Conservation (phyloP, 345 rosid genomes). For the Eucalyptus globulus region DNA sequence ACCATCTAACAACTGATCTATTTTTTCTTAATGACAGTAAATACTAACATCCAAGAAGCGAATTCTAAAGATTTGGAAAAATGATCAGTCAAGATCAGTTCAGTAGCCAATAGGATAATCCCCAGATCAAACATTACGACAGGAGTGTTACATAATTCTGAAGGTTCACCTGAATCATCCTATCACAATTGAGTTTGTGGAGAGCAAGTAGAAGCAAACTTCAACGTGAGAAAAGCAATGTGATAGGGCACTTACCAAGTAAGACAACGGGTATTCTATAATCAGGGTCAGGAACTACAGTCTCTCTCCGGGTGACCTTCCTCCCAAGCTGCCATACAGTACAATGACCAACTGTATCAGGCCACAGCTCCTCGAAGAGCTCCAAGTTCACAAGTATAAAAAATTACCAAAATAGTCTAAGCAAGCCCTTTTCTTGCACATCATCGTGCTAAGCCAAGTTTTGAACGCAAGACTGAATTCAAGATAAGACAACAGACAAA, state of each 20-base stretch:
- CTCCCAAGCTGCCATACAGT: constrained; percentile 35
- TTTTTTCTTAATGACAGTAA: background rate
- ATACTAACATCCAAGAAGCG: background rate
- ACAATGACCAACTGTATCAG: background rate
- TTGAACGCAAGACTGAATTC: background rate
- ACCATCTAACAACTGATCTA: background rate
- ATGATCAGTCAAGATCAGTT: background rate
- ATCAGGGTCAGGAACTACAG: constrained; percentile 58
- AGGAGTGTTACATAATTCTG: background rate
- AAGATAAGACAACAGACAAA: background rate
- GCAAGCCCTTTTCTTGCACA: background rate
- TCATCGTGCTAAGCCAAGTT: background rate
- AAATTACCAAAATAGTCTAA: background rate
- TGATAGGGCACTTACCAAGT: constrained; percentile 19
- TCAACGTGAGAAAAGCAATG: background rate
- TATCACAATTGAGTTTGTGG: background rate
- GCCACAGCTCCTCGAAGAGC: background rate
- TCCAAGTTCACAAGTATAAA: background rate
- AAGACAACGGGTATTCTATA: constrained; percentile 46
- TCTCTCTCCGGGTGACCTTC: constrained; percentile 28
- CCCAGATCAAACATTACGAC: background rate
- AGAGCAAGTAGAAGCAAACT: background rate
- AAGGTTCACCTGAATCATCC: background rate
- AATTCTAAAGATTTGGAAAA: background rate
- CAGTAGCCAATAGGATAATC: background rate